phyloP scores from a whole-genome alignment of 1,139 yeast species.

The Geotrichum citri-aurantii region DNA sequence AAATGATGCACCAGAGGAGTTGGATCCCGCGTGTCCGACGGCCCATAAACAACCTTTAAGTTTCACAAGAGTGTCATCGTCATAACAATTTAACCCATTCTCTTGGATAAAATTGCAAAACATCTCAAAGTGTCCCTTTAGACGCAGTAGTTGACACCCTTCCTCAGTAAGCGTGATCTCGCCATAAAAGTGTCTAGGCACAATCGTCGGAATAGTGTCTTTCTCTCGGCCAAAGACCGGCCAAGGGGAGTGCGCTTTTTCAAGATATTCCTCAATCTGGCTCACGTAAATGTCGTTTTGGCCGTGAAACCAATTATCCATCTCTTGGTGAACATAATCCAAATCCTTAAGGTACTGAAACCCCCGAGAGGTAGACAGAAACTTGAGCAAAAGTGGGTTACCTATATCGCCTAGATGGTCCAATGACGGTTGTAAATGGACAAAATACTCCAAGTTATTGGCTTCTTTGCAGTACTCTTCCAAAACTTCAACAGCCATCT shows the following conservation, averaged over 20 bases:
- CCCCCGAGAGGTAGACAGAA: conserved; percentile 53
- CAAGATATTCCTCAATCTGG: conserved; percentile 45
- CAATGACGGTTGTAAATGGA: conserved; percentile 43
- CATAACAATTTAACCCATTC: conserved; percentile 25
- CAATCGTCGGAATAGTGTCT: conserved; percentile 14
- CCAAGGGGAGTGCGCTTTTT: conserved; percentile 25
- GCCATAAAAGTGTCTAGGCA: conserved; percentile 73
- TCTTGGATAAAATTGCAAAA: conserved; percentile 41
- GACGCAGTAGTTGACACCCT: conserved; percentile 52
- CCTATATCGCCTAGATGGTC: conserved; percentile 44
- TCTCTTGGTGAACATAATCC: conserved; percentile 51
- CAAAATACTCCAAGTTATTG: conserved; percentile 42
- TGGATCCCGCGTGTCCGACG: conserved; percentile 71
- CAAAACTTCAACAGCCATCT: conserved; percentile 49
- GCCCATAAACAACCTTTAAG: conserved; percentile 84
- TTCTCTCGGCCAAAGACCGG: conserved; percentile 8
- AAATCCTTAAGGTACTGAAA: conserved; percentile 47
- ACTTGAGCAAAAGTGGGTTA: conserved; percentile 46
- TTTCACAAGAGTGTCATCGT: conserved; percentile 35
- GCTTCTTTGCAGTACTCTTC: conserved; percentile 44
- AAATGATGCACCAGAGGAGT: conserved; percentile 56
- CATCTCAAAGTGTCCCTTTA: conserved; percentile 44
- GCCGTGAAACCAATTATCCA: conserved; percentile 55
- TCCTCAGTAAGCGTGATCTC: conserved; percentile 75
- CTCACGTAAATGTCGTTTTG: conserved; percentile 49